Evolutionary conservation across 1,139 yeast genomes (phyloP).

Genomic region (Zygosaccharomyces pseudobailii): DNA sequence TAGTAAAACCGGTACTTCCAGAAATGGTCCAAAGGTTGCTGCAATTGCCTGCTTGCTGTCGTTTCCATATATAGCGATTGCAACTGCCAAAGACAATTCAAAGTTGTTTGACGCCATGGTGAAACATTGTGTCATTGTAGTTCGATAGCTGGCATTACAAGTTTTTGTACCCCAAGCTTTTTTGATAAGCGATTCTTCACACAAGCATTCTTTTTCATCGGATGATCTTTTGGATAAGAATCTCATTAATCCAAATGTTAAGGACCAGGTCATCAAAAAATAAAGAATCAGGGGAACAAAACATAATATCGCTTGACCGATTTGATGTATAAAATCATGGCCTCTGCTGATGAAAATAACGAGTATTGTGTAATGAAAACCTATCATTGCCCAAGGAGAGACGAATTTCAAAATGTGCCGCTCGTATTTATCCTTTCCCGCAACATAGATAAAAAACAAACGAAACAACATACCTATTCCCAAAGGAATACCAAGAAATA

Average conservation of each 20-base stretch:
- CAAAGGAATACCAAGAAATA: constrained; percentile 54
- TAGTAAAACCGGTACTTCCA: constrained; percentile 52
- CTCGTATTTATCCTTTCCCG: constrained; percentile 34
- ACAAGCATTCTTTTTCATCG: constrained; percentile 35
- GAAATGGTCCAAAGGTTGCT: constrained; percentile 55
- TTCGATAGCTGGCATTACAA: constrained; percentile 42
- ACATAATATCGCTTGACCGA: constrained; percentile 49
- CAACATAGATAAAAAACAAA: constrained; percentile 24
- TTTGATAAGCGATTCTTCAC: constrained; percentile 29
- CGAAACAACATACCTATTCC: constrained; percentile 45
- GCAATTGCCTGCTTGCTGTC: constrained; percentile 54
- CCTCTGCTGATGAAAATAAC: constrained; percentile 54
- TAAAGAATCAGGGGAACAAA: constrained; percentile 48
- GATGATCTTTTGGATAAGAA: constrained; percentile 21
- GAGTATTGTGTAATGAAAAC: constrained; percentile 49
- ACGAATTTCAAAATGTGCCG: constrained; percentile 39
- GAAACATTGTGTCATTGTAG: constrained; percentile 48
- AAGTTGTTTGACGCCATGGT: constrained; percentile 57
- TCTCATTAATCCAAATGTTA: constrained; percentile 41
- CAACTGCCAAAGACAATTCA: constrained; percentile 52
- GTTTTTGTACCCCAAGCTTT: constrained; percentile 23
- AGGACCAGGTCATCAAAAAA: constrained; percentile 47
- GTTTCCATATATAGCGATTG: constrained; percentile 50
- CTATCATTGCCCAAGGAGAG: constrained; percentile 49
- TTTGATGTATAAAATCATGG: constrained; percentile 44